These are phyloP conservation scores for Akebia trifoliata DNA, from an alignment of 164 flowering plant genomes.

Conservation along the genomic window DNA sequence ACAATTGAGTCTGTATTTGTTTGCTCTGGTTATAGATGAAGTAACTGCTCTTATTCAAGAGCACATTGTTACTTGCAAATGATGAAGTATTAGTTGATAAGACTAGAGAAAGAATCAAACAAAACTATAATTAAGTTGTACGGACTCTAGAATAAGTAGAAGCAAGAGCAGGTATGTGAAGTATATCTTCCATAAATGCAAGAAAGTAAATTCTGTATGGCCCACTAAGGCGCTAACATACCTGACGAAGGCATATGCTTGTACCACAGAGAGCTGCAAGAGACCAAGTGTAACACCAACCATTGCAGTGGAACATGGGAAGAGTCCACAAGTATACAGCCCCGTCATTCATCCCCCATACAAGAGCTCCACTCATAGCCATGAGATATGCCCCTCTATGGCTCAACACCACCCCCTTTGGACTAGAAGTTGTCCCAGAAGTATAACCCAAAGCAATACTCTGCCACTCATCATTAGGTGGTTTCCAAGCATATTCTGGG, in stretches of 20 bases:
- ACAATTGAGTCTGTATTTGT: no score
- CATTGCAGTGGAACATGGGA: slow-evolving; percentile 98
- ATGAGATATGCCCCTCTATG: slow-evolving; percentile 92
- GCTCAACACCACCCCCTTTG: slow-evolving; percentile 85
- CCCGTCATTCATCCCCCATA: slow-evolving; percentile 89
- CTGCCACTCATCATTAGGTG: slow-evolving; percentile 97
- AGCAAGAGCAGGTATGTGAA: no score
- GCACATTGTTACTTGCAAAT: no score
- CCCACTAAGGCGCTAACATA: no score
- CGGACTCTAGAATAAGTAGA: no score
- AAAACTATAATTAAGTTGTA: no score
- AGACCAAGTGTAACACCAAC: slow-evolving; percentile 93
- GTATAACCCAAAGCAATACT: slow-evolving; percentile 94
- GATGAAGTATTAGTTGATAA: no score
- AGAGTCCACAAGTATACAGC: slow-evolving; percentile 88
- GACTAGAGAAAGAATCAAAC: no score
- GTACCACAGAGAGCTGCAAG: slow-evolving; percentile 93
- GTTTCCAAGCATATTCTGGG: slow-evolving; percentile 72
- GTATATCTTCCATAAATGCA: no score
- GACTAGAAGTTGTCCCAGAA: slow-evolving; percentile 96
- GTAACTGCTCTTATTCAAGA: no score
- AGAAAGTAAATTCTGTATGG: no score
- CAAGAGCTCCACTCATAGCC: slow-evolving; percentile 52
- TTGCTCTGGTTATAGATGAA: no score
- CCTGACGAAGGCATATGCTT: slow-evolving; percentile 92